Evolutionary conservation across 208 protist species (phyloP), one percentile per base, ranked within the genome.

Genomic region (Wallacemonas sp.): DNA sequence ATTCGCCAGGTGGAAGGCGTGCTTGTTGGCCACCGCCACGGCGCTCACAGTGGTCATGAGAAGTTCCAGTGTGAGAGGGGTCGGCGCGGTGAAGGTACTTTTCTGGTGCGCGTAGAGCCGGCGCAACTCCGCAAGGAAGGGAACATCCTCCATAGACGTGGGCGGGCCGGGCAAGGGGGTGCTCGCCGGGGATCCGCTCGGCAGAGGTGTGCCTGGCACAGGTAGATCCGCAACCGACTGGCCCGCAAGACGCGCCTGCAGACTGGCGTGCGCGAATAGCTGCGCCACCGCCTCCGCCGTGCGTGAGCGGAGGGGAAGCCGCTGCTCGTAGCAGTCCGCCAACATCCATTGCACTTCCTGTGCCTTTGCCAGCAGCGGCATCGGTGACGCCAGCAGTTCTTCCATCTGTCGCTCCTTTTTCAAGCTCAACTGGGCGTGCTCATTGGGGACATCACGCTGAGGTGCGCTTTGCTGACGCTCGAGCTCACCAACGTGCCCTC

Each of bases 61-160:
- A 19, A 80, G 80, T 71, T 96, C 87, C 50, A 92, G 29, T 38
- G 78, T 45, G 19, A 88, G 68, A 21, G 91, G 66, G 3, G 88
- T 94, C 5, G 88, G 91, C 1, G 84, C 67, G 15, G 80, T 66
- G 46, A 92, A 92, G 46, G 50, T 77, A 19, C 58, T 46, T 38
- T 92, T 89, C 26, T 81, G 64, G 46, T 91, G 78, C 24, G 69
- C 42, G 69, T 96, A 96, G 24, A 94, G 66, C n/a, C 48, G 68
- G 1, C 78, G 76, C 87, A 95, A 92, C 9, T 80, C 75, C 15
- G 54, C 19, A 9, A 95, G 54, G 62, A 89, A 86, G 1, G 86
- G 84, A 19, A 93, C 73, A n/a, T 61, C 76, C 4, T 76, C 44
- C 33, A 71, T 60, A 8, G 50, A 57, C 5, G 46, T 8, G 13